These are phyloP conservation scores for Bryoglossum gracile DNA, from an alignment of 495 filamentous ascomycete genomes.

Conservation along the genomic window DNA sequence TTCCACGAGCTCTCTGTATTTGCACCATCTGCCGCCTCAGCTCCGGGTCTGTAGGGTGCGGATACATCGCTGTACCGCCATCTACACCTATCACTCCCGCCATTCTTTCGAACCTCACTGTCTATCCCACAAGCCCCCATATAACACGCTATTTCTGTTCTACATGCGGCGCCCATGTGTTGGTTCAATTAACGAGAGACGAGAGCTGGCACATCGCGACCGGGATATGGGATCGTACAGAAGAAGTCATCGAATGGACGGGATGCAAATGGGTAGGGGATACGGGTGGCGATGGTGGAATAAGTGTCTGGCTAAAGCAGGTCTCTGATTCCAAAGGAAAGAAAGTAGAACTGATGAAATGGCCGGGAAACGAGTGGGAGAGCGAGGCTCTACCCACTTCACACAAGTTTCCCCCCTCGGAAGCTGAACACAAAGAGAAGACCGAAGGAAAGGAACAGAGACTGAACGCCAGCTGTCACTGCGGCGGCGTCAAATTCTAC, in stretches of 20 bases:
- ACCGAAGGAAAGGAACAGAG: conserved; percentile 17
- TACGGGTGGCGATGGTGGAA: conserved; percentile 24
- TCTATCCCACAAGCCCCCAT: conserved; percentile 41
- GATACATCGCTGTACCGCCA: conserved; percentile 39
- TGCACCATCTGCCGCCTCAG: conserved; percentile 54
- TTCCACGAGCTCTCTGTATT: conserved; percentile 51
- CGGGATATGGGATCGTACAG: conserved; percentile 17
- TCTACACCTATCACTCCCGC: conserved; percentile 22
- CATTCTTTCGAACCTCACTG: conserved; percentile 31
- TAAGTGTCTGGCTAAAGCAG: conserved; percentile 37
- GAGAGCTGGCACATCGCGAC: conserved; percentile 20
- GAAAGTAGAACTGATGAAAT: conserved; percentile 31
- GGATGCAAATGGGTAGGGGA: conserved; percentile 34
- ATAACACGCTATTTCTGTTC: conserved; percentile 57
- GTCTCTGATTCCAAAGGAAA: conserved; percentile 33
- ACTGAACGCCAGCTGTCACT: conserved; percentile 35
- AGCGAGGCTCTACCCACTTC: conserved; percentile 30
- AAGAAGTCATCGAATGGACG: conserved; percentile 30
- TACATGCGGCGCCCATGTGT: conserved; percentile 61
- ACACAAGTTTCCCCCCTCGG: too few species aligned
- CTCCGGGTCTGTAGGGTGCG: conserved; percentile 50
- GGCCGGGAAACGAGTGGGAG: conserved; percentile 21
- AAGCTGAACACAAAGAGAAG: conserved; percentile 16
- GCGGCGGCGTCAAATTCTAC: conserved; percentile 38
- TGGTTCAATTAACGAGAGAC: conserved; percentile 30